Evolutionary conservation across 1,139 yeast species (phyloP), one percentile per base, ranked within the genome.

Genomic region (Casaregolazyma lundiana): DNA sequence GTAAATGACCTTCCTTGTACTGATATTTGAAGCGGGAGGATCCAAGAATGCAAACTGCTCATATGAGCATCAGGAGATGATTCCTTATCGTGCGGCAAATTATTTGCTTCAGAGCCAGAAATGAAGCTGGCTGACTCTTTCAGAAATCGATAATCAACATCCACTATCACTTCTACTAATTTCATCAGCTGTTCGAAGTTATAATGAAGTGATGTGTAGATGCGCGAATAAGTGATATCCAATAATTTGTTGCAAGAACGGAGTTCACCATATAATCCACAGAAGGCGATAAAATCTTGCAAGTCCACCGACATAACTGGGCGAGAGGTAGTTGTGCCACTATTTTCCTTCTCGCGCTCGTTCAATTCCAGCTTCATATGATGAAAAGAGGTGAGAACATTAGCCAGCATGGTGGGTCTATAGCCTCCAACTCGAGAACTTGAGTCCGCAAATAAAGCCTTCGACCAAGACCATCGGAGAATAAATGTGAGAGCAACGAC

Each of bases 231-330:
- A 13, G 43, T 30, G 2, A 40, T 9, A 21, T 18, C 30, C 6
- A 40, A 13, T 8, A 15, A 8, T 9, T 40, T 40, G 15, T 40
- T 37, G n/a, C 11, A 16, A 2, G 32, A 35, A 13, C 13, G 4
- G 13, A 30, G 4, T 16, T 18, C 20, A 22, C 43, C 43, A 6
- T 32, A 13, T 6, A 40, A 30, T 13, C 43, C 43, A 18, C 37
- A 19, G 2, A 19, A 19, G 13, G 22, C 20, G 8, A 30, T 26
- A 16, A 20, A 11, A 9, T 40, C 35, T 13, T 35, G 19, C 13
- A 30, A 13, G 15, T 15, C 17, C 6, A 32, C 9, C 30, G 35
- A 32, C 13, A 21, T 37, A 40, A 38, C 19, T 4, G 20, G 18
- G 5, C 11, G 19, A 32, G 29, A 15, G 9, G 7, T 8, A 3